phyloP scores from a whole-genome alignment of 176 grass and related monocot species.

The Tuctoria greenei region DNA sequence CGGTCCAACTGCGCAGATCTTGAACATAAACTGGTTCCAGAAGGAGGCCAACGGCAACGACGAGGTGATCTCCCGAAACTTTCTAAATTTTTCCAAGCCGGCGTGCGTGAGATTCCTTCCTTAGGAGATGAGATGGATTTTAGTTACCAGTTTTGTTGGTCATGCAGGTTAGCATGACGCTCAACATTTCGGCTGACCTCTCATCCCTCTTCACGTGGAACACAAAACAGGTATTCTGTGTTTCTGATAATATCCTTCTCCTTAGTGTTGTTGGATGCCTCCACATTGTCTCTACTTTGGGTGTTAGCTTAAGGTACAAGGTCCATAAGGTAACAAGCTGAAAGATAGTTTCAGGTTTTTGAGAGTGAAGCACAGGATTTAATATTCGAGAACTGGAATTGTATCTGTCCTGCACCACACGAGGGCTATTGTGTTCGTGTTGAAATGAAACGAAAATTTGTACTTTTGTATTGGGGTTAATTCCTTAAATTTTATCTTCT shows the following conservation, averaged over 20 bases:
- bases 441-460: not conserved
- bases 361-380: not conserved
- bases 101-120: not conserved
- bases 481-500: not conserved
- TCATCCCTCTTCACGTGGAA: conserved; percentile 98
- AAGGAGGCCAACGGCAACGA: conserved; percentile 94
- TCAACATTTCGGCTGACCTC: conserved; percentile 92
- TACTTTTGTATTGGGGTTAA: not conserved
- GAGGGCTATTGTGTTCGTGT: not conserved
- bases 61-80: conserved; percentile 54
- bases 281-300: not conserved
- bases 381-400: not conserved
- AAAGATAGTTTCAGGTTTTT: not conserved
- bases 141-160: not conserved
- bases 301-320: not conserved
- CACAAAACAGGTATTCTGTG: conserved; percentile 79
- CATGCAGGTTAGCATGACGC: conserved; percentile 86
- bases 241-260: not conserved
- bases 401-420: not conserved
- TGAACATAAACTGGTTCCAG: conserved; percentile 99
- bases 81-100: not conserved
- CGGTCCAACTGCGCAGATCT: conserved; percentile 49
- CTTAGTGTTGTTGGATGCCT: not conserved
- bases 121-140: not conserved
- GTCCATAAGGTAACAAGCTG: not conserved